Evolutionary conservation across 305 asterid species (phyloP).

Genomic region (Rubia balearica): DNA sequence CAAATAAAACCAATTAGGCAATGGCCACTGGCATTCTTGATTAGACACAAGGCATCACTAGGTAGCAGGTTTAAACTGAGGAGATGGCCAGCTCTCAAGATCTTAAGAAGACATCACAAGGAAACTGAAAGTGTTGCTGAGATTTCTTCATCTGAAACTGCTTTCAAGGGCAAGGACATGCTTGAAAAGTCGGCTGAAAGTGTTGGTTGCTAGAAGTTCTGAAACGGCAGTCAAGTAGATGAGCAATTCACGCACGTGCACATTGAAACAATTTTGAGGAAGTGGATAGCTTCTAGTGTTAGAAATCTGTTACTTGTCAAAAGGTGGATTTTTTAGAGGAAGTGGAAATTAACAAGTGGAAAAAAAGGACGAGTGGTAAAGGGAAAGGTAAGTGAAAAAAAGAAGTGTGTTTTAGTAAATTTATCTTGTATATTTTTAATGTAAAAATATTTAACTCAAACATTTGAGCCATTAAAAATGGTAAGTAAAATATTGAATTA

Average conservation of each 20-base stretch:
- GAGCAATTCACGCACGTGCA: neutral
- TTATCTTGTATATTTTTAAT: no score
- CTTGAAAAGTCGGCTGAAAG: neutral
- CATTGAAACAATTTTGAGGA: neutral
- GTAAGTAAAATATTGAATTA: no score
- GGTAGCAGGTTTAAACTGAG: slow-evolving; percentile 38
- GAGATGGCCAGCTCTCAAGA: slow-evolving; percentile 40
- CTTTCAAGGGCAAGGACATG: slow-evolving; percentile 23
- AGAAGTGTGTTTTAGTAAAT: no score
- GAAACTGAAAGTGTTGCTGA: slow-evolving; percentile 27
- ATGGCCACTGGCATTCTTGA: slow-evolving; percentile 54
- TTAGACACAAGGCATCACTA: slow-evolving; percentile 17
- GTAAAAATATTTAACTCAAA: no score
- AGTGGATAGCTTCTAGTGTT: neutral
- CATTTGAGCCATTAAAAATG: no score
- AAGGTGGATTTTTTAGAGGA: no score
- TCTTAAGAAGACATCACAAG: slow-evolving; percentile 45
- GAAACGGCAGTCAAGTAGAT: neutral
- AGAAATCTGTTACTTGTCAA: neutral
- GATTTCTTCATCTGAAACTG: slow-evolving; percentile 29
- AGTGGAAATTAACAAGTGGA: no score
- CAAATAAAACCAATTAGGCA: slow-evolving; percentile 47
- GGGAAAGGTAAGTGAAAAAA: no score
- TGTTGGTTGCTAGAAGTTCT: slow-evolving; percentile 1
- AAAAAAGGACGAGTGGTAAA: no score